These are phyloP conservation scores for Gloeostereum incarnatum DNA, from an alignment of 768 basidiomycete species.

Conservation along the genomic window DNA sequence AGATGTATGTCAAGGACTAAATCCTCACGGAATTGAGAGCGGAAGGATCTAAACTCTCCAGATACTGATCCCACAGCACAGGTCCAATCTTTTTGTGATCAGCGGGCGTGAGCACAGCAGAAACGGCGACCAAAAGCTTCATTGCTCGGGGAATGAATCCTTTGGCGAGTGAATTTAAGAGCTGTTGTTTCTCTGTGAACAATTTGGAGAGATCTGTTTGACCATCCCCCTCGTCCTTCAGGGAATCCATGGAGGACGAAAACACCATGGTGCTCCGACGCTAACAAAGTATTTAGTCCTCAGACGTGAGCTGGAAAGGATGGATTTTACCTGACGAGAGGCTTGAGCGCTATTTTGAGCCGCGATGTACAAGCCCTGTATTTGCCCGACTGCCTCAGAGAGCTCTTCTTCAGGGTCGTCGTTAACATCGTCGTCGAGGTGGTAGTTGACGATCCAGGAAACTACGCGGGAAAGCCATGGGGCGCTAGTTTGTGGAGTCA, in stretches of 20 bases:
- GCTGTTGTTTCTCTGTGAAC: conserved; percentile 24
- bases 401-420: conserved; percentile 36
- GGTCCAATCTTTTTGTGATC: conserved; percentile 46
- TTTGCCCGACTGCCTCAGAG: conserved; percentile 25
- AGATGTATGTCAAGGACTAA: not conserved
- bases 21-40: conserved; percentile 40
- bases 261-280: conserved; percentile 32
- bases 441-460: conserved; percentile 32
- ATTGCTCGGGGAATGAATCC: conserved; percentile 38
- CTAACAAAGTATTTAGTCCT: conserved; percentile 14
- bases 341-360: conserved; percentile 37
- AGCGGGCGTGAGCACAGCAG: conserved; percentile 36
- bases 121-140: conserved; percentile 56
- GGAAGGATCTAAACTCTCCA: conserved; percentile 31
- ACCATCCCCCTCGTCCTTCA: conserved; percentile 3
- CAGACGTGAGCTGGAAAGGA: not conserved
- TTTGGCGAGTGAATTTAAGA: conserved; percentile 34
- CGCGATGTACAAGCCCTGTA: conserved; percentile 42
- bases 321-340: conserved; percentile 28
- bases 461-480: conserved; percentile 35
- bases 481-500: conserved; percentile 20
- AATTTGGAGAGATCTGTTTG: not conserved
- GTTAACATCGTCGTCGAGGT: conserved; percentile 23
- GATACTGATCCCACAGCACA: conserved; percentile 47
- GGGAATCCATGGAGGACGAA: no score